Evolutionary conservation across 2,329 filamentous ascomycete genomes (phyloP), one percentile per base, ranked within the genome.

Genomic region (Chrysoporthe cubensis): DNA sequence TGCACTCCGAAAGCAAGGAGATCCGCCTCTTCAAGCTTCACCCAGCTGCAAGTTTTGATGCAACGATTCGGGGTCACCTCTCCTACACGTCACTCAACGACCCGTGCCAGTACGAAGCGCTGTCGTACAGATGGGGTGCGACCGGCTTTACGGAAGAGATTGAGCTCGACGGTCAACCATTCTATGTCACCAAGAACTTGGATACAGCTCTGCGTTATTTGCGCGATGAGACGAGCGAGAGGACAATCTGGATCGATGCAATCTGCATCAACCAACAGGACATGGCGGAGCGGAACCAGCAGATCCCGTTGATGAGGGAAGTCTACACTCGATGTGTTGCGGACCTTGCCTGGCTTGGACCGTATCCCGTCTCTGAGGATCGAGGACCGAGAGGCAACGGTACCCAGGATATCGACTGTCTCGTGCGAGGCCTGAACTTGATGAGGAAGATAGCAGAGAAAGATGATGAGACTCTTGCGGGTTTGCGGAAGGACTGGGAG

Each of bases 261-360:
- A 34, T 72, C 1, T 72, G 64, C 65, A 70, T 72, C 69, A 70
- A 70, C 62, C 70, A 70, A 56, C 26, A 44, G 8, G 67, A 71
- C 65, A n/a, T n/a, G 5, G 64, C 26, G 3, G 70, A 72, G 62
- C 67, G 67, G 52, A 66, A 50, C 62, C 60, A 65, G 16, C 65
- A 72, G 65, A 68, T 70, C 18, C 52, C 54, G 18, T 62, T 70
- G 64, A 79, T 81, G 66, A 77, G 78, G 44, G 78, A 76, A 46
- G 78, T 78, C 13, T 83, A 70, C 44, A 21, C 44, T 3, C 44
- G 50, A 11, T 65, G 63, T 34, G 21, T 8, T 11, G 11, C 44
- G 1, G 67, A 66, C 13, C 4, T 67, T 18, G 67, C 62, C 44
- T 71, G 69, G 67, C 65, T 69, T 34, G 50, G 50, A 13, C 50